A percentile compares a stretch with the other conserved stretches of the same genome.
These are phyloP conservation scores for Sphaerostilbella broomeana DNA, from an alignment of 2,329 filamentous ascomycete genomes.

Conservation along the genomic window DNA sequence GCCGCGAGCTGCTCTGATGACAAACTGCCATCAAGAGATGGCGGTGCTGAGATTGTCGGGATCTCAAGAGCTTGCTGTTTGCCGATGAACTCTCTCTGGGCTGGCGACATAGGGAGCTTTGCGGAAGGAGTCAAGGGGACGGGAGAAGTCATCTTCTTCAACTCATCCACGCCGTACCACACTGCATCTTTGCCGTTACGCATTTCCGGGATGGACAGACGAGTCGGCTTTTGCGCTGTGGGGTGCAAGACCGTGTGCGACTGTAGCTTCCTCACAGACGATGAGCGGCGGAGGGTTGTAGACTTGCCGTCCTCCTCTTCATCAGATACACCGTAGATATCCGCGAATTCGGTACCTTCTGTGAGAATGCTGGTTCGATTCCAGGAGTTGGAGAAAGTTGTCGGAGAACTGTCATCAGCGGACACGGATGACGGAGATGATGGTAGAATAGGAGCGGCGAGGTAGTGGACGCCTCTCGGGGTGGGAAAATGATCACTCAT, in stretches of 20 bases:
- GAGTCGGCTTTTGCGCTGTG: slow-evolving; percentile 31
- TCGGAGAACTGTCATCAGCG: slow-evolving; percentile 47
- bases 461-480: slow-evolving; percentile 59
- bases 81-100: slow-evolving; percentile 64
- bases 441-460: slow-evolving; percentile 55
- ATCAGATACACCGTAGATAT: slow-evolving; percentile 81
- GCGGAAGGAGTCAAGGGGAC: slow-evolving; percentile 57
- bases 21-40: slow-evolving; percentile 83
- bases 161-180: slow-evolving; percentile 38
- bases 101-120: slow-evolving; percentile 69
- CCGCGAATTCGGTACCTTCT: slow-evolving; percentile 70
- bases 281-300: slow-evolving; percentile 20
- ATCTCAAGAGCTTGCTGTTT: slow-evolving; percentile 56
- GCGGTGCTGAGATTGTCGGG: slow-evolving; percentile 71
- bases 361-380: slow-evolving; percentile 56
- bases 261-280: slow-evolving; percentile 35
- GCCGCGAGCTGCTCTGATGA: slow-evolving; percentile 80
- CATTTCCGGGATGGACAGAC: slow-evolving; percentile 46
- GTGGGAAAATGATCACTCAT: slow-evolving; percentile 63
- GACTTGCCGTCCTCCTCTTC: slow-evolving; percentile 50
- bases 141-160: slow-evolving; percentile 50
- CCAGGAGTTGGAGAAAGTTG: slow-evolving; percentile 54
- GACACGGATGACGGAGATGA: slow-evolving; percentile 53
- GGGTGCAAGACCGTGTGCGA: slow-evolving; percentile 31
- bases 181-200: slow-evolving; percentile 29